phyloP scores from a whole-genome alignment of 352 stramenopile species.

The Sclerospora graminicola region DNA sequence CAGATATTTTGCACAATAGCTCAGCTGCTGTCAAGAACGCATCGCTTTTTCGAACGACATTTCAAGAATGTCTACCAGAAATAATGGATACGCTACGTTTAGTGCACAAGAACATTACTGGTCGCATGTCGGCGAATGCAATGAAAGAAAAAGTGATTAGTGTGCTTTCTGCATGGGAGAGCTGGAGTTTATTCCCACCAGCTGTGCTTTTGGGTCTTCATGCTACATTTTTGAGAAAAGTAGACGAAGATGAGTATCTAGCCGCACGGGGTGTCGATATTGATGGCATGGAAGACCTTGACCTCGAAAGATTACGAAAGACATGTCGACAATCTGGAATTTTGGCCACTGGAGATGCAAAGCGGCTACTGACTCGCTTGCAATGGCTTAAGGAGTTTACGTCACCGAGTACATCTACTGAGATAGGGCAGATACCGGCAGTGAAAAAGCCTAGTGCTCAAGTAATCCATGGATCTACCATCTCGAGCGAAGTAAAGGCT shows the following conservation, averaged over 20 bases:
- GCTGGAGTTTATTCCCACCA: constrained; percentile 71
- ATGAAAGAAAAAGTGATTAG: constrained; percentile 78
- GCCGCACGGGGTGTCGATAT: constrained; percentile 3
- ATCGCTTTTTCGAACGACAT: constrained; percentile 81
- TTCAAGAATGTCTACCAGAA: constrained; percentile 70
- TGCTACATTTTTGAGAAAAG: constrained; percentile 65
- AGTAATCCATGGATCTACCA: neutral
- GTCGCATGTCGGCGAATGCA: constrained; percentile 67
- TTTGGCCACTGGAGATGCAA: constrained; percentile 31
- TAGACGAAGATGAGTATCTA: constrained; percentile 49
- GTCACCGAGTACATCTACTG: constrained; percentile 17
- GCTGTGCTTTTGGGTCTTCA: constrained; percentile 68
- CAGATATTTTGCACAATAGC: constrained; percentile 87
- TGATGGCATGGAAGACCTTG: constrained; percentile 13
- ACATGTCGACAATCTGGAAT: constrained; percentile 59
- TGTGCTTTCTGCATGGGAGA: constrained; percentile 67
- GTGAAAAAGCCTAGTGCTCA: neutral
- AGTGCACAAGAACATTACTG: constrained; percentile 40
- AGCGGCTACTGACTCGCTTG: constrained; percentile 33
- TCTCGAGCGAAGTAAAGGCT: neutral
- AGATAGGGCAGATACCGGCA: neutral
- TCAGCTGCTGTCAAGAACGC: constrained; percentile 82
- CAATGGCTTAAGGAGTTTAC: constrained; percentile 71
- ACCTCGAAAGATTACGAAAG: constrained; percentile 54
- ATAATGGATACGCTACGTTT: constrained; percentile 51